These are phyloP conservation scores for Alternaria solani DNA, from an alignment of 2,329 filamentous ascomycete genomes.

Conservation along the genomic window DNA sequence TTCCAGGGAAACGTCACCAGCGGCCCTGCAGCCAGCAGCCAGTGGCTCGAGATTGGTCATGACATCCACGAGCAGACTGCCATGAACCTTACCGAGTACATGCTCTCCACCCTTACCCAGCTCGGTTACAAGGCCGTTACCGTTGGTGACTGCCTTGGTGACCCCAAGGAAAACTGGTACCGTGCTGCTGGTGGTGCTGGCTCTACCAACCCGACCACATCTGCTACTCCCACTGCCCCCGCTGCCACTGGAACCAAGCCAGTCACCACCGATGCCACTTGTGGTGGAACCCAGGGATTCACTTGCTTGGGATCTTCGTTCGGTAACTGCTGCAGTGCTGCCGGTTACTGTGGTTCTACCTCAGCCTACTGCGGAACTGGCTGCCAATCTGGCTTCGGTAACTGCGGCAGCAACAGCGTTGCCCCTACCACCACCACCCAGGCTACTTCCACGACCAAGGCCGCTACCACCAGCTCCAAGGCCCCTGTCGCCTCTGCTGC, in stretches of 20 bases:
- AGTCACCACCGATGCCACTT: slow-evolving; percentile 53
- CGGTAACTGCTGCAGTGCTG: slow-evolving; percentile 55
- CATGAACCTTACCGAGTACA: slow-evolving; percentile 54
- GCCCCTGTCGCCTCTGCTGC: slow-evolving; percentile 11
- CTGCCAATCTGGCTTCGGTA: slow-evolving; percentile 42
- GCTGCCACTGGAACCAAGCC: slow-evolving; percentile 33
- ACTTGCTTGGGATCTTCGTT: slow-evolving; percentile 54
- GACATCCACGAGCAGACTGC: slow-evolving; percentile 59
- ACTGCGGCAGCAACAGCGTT: slow-evolving; percentile 26
- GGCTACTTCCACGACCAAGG: neutral
- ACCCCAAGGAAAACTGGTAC: slow-evolving; percentile 59
- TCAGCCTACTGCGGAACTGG: slow-evolving; percentile 40
- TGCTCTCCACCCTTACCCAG: slow-evolving; percentile 52
- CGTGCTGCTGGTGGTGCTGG: slow-evolving; percentile 51
- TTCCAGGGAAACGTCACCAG: slow-evolving; percentile 59
- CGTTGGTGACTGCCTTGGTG: slow-evolving; percentile 58
- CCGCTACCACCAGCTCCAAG: slow-evolving; percentile 13
- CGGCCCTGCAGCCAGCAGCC: slow-evolving; percentile 27
- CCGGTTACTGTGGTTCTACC: slow-evolving; percentile 42
- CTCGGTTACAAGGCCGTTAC: slow-evolving; percentile 57
- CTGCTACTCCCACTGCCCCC: slow-evolving; percentile 14
- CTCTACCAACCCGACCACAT: slow-evolving; percentile 28
- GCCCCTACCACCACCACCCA: slow-evolving; percentile 15
- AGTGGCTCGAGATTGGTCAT: slow-evolving; percentile 64
- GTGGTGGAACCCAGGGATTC: slow-evolving; percentile 52